Conservation (phyloP, 2,329 filamentous ascomycete genomes). For the Aspergillus ochraceus region DNA sequence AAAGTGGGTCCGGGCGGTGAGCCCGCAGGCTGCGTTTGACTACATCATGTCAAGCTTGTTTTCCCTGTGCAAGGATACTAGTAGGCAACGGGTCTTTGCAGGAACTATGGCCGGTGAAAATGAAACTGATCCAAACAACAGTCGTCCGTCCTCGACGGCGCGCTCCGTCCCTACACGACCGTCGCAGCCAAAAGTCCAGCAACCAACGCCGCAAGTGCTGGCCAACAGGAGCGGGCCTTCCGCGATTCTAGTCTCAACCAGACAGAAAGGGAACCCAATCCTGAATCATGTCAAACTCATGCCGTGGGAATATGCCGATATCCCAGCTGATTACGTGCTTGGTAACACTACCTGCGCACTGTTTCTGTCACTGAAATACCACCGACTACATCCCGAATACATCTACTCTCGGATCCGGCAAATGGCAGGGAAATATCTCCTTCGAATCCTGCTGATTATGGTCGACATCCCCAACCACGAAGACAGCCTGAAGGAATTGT, state of each 20-base stretch:
- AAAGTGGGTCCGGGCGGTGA: constrained; percentile 27
- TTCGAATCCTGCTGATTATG: constrained; percentile 84
- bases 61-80: too few species aligned
- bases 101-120: not conserved
- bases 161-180: constrained; percentile 19
- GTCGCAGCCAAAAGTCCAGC: constrained; percentile 62
- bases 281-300: constrained; percentile 77
- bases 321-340: constrained; percentile 89
- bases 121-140: not conserved
- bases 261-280: constrained; percentile 94
- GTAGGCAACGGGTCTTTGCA: not conserved
- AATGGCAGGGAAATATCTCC: constrained; percentile 79
- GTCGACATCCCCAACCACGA: constrained; percentile 96
- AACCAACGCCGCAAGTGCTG: constrained; percentile 86
- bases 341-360: constrained; percentile 85
- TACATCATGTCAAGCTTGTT: not conserved
- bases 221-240: constrained; percentile 66
- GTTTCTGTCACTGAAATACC: constrained; percentile 94
- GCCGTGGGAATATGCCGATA: constrained; percentile 96
- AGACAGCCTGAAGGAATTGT: constrained; percentile 81
- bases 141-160: not conserved
- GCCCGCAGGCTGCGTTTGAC: not conserved
- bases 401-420: constrained; percentile 89
- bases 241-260: constrained; percentile 82
- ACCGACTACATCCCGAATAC: constrained; percentile 95